Base-by-base conservation (phyloP, 1,139 yeast genomes). In the Chernovozyma aurita region DNA sequence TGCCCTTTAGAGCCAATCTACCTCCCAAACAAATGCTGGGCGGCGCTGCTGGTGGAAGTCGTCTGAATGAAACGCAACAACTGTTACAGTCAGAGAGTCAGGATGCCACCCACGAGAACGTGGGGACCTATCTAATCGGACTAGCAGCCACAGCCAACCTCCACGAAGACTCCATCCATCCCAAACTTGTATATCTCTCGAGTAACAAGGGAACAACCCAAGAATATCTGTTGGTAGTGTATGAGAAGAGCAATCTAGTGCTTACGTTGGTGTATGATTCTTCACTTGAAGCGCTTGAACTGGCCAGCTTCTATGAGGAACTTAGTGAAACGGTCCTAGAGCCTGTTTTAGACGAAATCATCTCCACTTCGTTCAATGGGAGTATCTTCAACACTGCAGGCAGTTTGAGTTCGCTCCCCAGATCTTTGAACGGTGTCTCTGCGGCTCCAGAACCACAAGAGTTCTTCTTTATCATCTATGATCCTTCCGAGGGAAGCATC, bases 381-480 rank as follows among this genome's bases (percentile, higher is more conserved):
- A 49, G 52, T 25, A 33, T 45, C 18, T 35, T 52, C 13, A 33
- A 26, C 11, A 24, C 18, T 18, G 28, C 35, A 5, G 35, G 35
- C 28, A 18, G 28, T 47, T n/a, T 52, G 52, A 53, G 56, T 6
- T 64, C 72, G 1, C 45, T 66, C n/a, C 52, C 56, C 0, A 48
- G 42, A 32, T 57, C 65, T 8, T 38, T 61, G 12, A 53, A 52
- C 31, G 55, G 50, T 4, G n/a, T n/a, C n/a, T 34, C 43, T 11
- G 30, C 44, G n/a, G 38, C 33, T 13, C 24, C 31, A 9, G 21
- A 14, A 4, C 31, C 31, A 5, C 35, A 52, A 31, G 69, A 64
- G 28, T 70, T 70, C 42, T 68, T 67, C 44, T 67, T 59, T 43
- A 54, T 66, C 3, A 55, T 65, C 4, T 63, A 54, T 37, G 69